These are phyloP conservation scores for Galerina sulciceps DNA, from an alignment of 768 basidiomycete genomes.

Conservation along the genomic window DNA sequence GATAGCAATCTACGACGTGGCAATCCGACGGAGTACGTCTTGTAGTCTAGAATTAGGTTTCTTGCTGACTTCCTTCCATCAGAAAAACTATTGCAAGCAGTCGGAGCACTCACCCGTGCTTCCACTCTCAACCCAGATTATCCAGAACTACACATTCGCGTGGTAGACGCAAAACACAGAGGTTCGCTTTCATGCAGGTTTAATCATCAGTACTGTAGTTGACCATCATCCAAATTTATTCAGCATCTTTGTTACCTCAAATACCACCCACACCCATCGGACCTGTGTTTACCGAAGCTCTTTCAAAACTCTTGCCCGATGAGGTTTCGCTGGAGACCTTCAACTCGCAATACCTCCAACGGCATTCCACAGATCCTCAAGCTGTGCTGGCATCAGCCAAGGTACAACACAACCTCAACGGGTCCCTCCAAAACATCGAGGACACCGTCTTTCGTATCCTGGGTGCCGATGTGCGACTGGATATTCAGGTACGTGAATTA, in stretches of 20 bases:
- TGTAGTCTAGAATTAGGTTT: background rate
- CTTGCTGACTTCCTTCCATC: background rate
- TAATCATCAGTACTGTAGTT: background rate
- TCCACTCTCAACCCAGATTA: constrained; percentile 54
- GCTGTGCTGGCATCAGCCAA: constrained; percentile 70
- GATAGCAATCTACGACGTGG: constrained; percentile 79
- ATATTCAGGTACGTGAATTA: constrained; percentile 46
- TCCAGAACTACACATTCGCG: constrained; percentile 73
- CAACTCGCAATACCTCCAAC: constrained; percentile 80
- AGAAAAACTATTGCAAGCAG: constrained; percentile 86
- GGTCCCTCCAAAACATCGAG: constrained; percentile 65
- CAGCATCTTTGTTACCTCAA: constrained; percentile 52
- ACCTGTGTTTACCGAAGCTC: constrained; percentile 48
- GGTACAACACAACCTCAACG: constrained; percentile 50
- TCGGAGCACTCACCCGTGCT: constrained; percentile 66
- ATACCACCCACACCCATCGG: constrained; percentile 49
- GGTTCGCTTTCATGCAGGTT: constrained; percentile 40
- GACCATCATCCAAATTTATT: background rate
- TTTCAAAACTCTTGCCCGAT: constrained; percentile 58
- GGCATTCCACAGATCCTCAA: constrained; percentile 48
- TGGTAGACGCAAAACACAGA: constrained; percentile 63
- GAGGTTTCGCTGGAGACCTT: constrained; percentile 64
- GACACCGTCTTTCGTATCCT: constrained; percentile 54
- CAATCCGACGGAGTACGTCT: constrained; percentile 74
- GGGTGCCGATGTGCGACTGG: constrained; percentile 43